Percentiles rank a stretch among this genome's conserved stretches.
Evolutionary conservation across 768 basidiomycete species (phyloP).

Genomic region (Nevesoporus exiguus): DNA sequence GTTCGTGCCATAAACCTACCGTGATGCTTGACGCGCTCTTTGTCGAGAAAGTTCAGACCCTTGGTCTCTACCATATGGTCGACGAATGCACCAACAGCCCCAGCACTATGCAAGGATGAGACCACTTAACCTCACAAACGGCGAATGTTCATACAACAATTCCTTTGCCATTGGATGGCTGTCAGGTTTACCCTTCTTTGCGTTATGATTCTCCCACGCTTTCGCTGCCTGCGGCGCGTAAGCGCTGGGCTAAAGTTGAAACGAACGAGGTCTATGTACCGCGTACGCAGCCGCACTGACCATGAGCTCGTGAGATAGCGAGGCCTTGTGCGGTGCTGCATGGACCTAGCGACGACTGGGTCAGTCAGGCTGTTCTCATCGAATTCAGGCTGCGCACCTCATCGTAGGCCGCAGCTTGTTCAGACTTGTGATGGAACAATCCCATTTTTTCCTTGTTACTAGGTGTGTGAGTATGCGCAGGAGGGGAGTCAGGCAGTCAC

Average conservation of each 20-base stretch:
- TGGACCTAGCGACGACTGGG: not conserved
- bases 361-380: not conserved
- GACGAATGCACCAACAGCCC: conserved; percentile 26
- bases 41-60: conserved; percentile 20
- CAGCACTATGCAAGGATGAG: too few relatives aligned
- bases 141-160: not conserved
- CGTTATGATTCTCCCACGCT: not conserved
- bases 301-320: not conserved
- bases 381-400: not conserved
- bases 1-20: conserved; percentile 26
- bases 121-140: too few relatives aligned
- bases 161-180: not conserved
- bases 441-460: not conserved
- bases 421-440: not conserved
- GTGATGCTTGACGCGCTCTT: conserved; percentile 15
- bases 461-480: not conserved
- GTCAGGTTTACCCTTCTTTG: not conserved
- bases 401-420: not conserved
- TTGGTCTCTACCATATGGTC: conserved; percentile 27
- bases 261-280: not conserved
- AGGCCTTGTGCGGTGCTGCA: not conserved
- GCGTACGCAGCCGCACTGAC: not conserved
- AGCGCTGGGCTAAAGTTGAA: not conserved
- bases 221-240: not conserved
- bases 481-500: conserved; percentile 7